Percentiles rank a stretch among this genome's conserved stretches.
Evolutionary conservation across 768 basidiomycete species (phyloP).

Genomic region (Psilocybe cyanescens): DNA sequence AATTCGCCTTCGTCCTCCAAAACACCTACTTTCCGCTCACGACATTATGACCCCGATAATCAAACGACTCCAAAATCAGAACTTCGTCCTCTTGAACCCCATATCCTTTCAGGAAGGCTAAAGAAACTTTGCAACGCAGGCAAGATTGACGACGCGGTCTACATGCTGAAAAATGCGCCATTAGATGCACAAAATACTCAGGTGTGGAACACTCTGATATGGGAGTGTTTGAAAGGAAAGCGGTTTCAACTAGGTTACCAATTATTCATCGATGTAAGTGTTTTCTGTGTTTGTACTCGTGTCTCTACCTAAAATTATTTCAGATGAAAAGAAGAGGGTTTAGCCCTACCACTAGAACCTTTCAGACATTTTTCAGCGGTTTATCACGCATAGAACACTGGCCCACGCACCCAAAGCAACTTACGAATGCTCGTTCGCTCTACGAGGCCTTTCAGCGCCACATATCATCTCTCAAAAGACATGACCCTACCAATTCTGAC

Average conservation of each 20-base stretch:
- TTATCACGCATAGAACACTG: slow-evolving; percentile 66
- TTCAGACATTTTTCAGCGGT: slow-evolving; percentile 69
- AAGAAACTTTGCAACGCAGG: slow-evolving; percentile 58
- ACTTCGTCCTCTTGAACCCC: slow-evolving; percentile 57
- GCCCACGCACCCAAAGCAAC: slow-evolving; percentile 59
- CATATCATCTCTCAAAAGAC: slow-evolving; percentile 49
- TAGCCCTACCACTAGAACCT: slow-evolving; percentile 69
- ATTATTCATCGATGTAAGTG: slow-evolving; percentile 70
- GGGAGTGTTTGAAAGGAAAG: slow-evolving; percentile 58
- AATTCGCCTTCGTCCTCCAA: slow-evolving; percentile 11
- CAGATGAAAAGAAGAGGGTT: slow-evolving; percentile 90
- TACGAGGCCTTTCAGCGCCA: slow-evolving; percentile 62
- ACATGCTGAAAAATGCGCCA: slow-evolving; percentile 70
- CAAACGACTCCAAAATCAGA: slow-evolving; percentile 30
- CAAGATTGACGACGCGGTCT: slow-evolving; percentile 64
- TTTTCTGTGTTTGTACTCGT: not conserved
- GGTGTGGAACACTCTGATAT: slow-evolving; percentile 83
- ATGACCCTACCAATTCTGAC: slow-evolving; percentile 50
- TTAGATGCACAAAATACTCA: slow-evolving; percentile 73
- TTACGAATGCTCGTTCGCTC: slow-evolving; percentile 60
- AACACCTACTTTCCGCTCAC: slow-evolving; percentile 37
- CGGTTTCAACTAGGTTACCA: slow-evolving; percentile 63
- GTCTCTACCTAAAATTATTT: slow-evolving; percentile 6
- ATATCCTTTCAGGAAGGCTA: slow-evolving; percentile 61
- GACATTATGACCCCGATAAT: slow-evolving; percentile 39